Percentiles rank a stretch among this genome's conserved stretches.
These are phyloP conservation scores for Meredithiella fracta DNA, from an alignment of 2,329 filamentous ascomycete genomes.

Conservation along the genomic window DNA sequence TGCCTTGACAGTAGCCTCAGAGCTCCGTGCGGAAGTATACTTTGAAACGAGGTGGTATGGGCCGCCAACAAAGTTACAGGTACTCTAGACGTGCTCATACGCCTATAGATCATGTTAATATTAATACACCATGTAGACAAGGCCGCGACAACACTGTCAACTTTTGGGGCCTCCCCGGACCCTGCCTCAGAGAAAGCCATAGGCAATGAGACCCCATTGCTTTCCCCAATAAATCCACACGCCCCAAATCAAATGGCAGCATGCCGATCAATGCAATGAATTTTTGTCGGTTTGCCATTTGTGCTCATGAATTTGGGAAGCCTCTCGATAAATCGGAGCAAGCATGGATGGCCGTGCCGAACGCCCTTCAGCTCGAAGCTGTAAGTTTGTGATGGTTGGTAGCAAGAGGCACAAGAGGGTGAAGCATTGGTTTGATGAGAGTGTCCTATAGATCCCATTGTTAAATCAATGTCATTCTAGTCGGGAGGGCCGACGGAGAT, in stretches of 20 bases:
- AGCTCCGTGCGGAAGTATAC: too few species aligned
- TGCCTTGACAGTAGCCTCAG: too few species aligned
- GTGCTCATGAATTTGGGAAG: slow-evolving; percentile 23
- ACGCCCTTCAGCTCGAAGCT: slow-evolving; percentile 55
- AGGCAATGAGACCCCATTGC: slow-evolving; percentile 14
- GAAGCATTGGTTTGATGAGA: too few species aligned
- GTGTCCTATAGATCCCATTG: neutral
- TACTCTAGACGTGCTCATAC: neutral
- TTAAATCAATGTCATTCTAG: too few species aligned
- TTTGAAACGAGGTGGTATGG: too few species aligned
- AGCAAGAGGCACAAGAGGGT: too few species aligned
- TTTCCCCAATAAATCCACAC: slow-evolving; percentile 30
- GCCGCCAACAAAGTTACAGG: too few species aligned
- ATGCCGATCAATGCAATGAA: slow-evolving; percentile 86
- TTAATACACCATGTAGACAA: slow-evolving; percentile 39
- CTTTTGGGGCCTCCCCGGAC: slow-evolving; percentile 55
- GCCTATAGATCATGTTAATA: neutral
- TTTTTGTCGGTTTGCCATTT: slow-evolving; percentile 70
- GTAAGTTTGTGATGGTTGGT: too few species aligned
- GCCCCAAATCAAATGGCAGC: slow-evolving; percentile 70
- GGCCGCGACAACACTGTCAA: slow-evolving; percentile 75
- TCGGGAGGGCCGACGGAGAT: too few species aligned
- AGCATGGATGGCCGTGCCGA: slow-evolving; percentile 64
- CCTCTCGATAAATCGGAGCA: slow-evolving; percentile 20
- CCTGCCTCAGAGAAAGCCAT: slow-evolving; percentile 37